These are phyloP conservation scores for Funneliformis geosporum DNA, from an alignment of 192 early-diverging fungal genomes.

Conservation along the genomic window DNA sequence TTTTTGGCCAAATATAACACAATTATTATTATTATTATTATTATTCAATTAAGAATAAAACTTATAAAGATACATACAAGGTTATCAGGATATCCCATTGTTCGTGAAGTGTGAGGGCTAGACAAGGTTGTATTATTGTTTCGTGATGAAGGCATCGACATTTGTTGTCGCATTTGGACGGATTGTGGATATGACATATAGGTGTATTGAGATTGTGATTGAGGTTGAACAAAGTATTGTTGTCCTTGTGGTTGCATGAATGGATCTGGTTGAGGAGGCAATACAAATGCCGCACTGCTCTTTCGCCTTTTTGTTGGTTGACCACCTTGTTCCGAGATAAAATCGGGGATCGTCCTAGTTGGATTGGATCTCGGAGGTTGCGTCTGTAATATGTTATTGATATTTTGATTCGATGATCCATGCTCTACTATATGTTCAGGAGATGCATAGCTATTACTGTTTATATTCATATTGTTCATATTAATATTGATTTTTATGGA, in stretches of 20 bases:
- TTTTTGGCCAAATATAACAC: not conserved
- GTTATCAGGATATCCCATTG: not conserved
- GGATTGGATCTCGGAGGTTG: not conserved
- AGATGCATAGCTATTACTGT: not conserved
- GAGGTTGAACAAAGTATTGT: not conserved
- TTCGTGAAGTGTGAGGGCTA: not conserved
- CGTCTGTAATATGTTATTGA: not conserved
- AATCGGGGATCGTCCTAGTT: not conserved
- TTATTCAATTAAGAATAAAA: not conserved
- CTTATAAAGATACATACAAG: not conserved
- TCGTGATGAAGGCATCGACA: not conserved
- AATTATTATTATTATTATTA: not conserved
- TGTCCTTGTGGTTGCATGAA: not conserved
- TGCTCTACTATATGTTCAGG: not conserved
- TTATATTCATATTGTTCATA: not conserved
- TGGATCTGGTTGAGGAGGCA: not conserved
- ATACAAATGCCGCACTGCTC: not conserved
- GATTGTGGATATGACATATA: not conserved
- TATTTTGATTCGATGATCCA: not conserved
- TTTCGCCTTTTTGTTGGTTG: not conserved
- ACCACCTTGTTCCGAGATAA: not conserved
- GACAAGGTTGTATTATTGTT: not conserved
- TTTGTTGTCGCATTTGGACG: not conserved
- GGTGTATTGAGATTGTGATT: too few species aligned
- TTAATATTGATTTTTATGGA: not conserved